phyloP scores from a whole-genome alignment of 148 eudicot genomes.

The Vaccinium darrowii region DNA sequence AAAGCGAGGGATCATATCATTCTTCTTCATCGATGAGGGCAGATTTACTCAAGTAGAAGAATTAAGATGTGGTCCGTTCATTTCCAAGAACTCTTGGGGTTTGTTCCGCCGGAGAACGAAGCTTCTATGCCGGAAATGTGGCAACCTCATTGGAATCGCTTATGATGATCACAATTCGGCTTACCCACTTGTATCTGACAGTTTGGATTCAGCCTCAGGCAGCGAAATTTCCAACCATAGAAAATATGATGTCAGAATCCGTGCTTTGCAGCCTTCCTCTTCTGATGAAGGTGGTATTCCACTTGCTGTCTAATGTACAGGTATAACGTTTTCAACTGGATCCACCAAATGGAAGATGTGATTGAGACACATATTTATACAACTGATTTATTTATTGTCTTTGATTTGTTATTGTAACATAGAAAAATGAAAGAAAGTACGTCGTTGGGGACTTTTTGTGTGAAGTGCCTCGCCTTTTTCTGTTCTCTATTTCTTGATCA shows the following conservation, averaged over 20 bases:
- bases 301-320: slow-evolving; percentile 32
- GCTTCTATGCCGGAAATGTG: slow-evolving; percentile 73
- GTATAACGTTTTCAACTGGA: background rate
- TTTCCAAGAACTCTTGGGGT: slow-evolving; percentile 62
- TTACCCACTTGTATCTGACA: slow-evolving; percentile 42
- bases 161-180: slow-evolving; percentile 30
- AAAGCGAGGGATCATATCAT: slow-evolving; percentile 70
- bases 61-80: slow-evolving; percentile 55
- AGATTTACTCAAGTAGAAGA: slow-evolving; percentile 60
- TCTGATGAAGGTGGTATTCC: slow-evolving; percentile 40
- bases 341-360: background rate
- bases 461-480: background rate
- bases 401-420: background rate
- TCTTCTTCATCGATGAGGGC: slow-evolving; percentile 64
- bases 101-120: slow-evolving; percentile 54
- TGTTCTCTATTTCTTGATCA: background rate
- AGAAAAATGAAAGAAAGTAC: background rate
- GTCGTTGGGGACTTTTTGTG: background rate
- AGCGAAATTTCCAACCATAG: slow-evolving; percentile 32
- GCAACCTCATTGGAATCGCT: slow-evolving; percentile 56
- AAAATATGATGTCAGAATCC: slow-evolving; percentile 59
- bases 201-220: slow-evolving; percentile 35
- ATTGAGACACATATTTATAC: background rate
- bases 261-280: slow-evolving; percentile 66
- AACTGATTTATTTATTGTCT: background rate